Evolutionary conservation across 176 grass and related monocot genomes (phyloP), one percentile per base, ranked within the genome.

Genomic region (Leersia perrieri): DNA sequence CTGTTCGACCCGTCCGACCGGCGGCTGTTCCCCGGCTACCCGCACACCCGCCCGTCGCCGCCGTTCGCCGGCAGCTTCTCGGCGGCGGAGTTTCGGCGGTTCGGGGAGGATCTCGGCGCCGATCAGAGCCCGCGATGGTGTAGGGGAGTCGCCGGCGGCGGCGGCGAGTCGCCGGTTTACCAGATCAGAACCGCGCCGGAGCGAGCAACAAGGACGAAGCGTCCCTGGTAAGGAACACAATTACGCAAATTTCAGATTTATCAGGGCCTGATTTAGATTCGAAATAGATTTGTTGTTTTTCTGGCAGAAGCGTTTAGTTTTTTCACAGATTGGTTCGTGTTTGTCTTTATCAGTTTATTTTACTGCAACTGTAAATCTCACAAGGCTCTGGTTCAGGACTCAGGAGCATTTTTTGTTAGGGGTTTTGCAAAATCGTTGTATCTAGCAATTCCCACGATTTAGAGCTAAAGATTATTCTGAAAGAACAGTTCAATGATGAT

Each of bases 1-100:
- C 44, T 95, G 33, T 98, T 98, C 76, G 86, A 98, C 65, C 92
- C 92, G 1, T 81, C 87, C 36, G 85, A 88, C 60, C 26, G 36
- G 13, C 7, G 31, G 27, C 29, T 45, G n/a, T 91, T 82, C 66
- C 78, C 83, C 0, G 80, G 85, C 70, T 98, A 98, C 74, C 92
- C 90, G 7, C 86, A 95, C 70, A 33, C 68, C 35, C 82, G 83
- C 10, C 77, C 45, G 3, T 70, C 60, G 27, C n/a, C 81, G 12
- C 32, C 61, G 29, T 60, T 74, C 47, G 18, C 45, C 1, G 12
- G 11, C 1, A 9, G 11, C 16, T 71, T 34, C 49, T 15, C 7
- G 5, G 30, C 60, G 14, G 39, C 20, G 9, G 76, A 79, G n/a
- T 31, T 75, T 11, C 31, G 69, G 72, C 40, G 23, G 13, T 68